Conservation (phyloP, 208 protist genomes). For the Trypanosoma boissoni region DNA sequence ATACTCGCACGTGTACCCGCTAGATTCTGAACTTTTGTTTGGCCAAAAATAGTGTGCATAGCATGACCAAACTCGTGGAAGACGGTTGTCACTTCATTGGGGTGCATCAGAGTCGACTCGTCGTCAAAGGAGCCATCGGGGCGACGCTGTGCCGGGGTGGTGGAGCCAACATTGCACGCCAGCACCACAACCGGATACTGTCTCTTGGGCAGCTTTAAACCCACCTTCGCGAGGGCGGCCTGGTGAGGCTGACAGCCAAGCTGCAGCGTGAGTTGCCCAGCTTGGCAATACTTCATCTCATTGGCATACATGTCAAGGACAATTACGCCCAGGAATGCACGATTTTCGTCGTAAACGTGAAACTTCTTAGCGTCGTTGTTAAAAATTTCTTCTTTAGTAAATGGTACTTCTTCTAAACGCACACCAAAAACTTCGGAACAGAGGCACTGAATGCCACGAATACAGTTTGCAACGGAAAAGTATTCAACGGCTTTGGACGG, state of each 20-base stretch:
- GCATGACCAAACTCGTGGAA: constrained; percentile 95
- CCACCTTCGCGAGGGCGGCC: constrained; percentile 67
- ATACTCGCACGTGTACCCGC: constrained; percentile 90
- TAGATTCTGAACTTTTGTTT: constrained; percentile 91
- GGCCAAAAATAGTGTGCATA: constrained; percentile 93
- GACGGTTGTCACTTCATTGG: constrained; percentile 87
- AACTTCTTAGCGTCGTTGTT: constrained; percentile 84
- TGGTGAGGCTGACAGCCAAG: constrained; percentile 82
- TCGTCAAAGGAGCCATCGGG: constrained; percentile 72
- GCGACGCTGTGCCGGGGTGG: constrained; percentile 31
- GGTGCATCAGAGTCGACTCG: constrained; percentile 82
- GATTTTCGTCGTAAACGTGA: constrained; percentile 81
- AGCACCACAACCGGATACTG: constrained; percentile 91
- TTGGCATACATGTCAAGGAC: constrained; percentile 91
- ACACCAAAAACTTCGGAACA: constrained; percentile 91
- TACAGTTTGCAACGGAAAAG: constrained; percentile 89
- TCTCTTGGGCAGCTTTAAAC: constrained; percentile 70
- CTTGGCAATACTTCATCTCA: constrained; percentile 86
- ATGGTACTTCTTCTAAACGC: constrained; percentile 65
- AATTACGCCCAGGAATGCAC: constrained; percentile 86
- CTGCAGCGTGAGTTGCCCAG: constrained; percentile 89
- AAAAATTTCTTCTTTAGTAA: constrained; percentile 77
- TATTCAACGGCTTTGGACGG: constrained; percentile 70
- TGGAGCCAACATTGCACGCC: constrained; percentile 82
- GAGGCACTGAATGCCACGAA: constrained; percentile 87